Evolutionary conservation across 2,329 filamentous ascomycete species (phyloP).

Genomic region (Verticillium albo-atrum): DNA sequence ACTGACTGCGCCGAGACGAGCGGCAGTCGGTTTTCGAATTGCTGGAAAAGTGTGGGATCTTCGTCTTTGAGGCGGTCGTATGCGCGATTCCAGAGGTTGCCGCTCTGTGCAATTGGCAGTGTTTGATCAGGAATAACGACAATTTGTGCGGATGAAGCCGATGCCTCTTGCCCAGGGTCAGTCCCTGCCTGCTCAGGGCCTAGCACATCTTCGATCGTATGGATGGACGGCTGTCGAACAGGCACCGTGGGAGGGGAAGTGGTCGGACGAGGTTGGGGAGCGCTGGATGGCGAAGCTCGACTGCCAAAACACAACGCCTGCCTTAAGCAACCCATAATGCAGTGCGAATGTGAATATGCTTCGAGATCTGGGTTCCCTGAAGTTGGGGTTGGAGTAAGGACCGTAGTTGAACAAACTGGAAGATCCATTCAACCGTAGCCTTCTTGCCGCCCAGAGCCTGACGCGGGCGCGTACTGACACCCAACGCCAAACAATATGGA

Average conservation of each 20-base stretch:
- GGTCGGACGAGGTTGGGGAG: too few relatives aligned
- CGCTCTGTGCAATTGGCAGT: background rate
- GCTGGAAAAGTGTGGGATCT: constrained; percentile 11
- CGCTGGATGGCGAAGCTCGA: background rate
- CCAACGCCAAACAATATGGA: too few relatives aligned
- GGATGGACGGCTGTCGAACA: background rate
- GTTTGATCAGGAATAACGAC: background rate
- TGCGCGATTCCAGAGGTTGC: constrained; percentile 19
- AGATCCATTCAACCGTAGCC: too few relatives aligned
- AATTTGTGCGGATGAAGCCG: background rate
- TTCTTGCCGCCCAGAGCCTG: too few relatives aligned
- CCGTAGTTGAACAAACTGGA: background rate
- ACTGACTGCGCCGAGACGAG: background rate
- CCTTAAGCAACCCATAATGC: background rate
- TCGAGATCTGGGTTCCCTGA: background rate
- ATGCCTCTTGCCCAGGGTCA: background rate
- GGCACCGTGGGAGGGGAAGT: background rate
- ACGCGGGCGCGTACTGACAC: too few relatives aligned
- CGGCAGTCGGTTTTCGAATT: constrained; percentile 19
- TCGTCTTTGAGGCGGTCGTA: constrained; percentile 17
- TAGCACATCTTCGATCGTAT: background rate
- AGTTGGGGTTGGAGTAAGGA: background rate
- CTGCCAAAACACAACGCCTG: background rate
- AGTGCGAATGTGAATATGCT: background rate
- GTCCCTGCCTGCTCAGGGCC: background rate